Evolutionary conservation across 371 early-diverging fungal genomes (phyloP).

Genomic region (Dichotomocladium elegans): DNA sequence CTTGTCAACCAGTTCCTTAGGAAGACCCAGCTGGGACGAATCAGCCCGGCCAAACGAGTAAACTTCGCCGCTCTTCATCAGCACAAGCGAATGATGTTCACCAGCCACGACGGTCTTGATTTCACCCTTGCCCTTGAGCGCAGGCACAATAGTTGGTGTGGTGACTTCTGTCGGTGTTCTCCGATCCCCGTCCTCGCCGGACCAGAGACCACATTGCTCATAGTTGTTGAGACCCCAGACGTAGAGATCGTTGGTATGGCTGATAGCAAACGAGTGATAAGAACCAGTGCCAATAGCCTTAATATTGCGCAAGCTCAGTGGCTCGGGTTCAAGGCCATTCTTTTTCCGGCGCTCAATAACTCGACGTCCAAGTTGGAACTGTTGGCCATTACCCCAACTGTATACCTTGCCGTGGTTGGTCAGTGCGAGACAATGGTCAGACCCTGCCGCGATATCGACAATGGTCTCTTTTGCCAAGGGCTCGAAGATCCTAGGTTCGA

Average conservation of each 20-base stretch:
- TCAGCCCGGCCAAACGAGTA: slow-evolving; percentile 88
- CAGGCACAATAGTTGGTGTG: slow-evolving; percentile 48
- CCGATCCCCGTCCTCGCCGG: slow-evolving; percentile 26
- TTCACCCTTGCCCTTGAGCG: slow-evolving; percentile 38
- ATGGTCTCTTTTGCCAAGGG: slow-evolving; percentile 44
- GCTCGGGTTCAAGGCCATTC: slow-evolving; percentile 58
- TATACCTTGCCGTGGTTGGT: slow-evolving; percentile 73
- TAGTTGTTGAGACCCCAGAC: slow-evolving; percentile 96
- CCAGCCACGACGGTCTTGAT: slow-evolving; percentile 74
- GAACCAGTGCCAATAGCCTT: slow-evolving; percentile 75
- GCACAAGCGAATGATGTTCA: slow-evolving; percentile 83
- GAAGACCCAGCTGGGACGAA: slow-evolving; percentile 91
- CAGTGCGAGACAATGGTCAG: slow-evolving; percentile 89
- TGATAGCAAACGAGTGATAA: slow-evolving; percentile 84
- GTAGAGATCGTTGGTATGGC: slow-evolving; percentile 63
- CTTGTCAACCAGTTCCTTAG: slow-evolving; percentile 20
- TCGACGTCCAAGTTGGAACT: slow-evolving; percentile 88
- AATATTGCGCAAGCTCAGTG: slow-evolving; percentile 56
- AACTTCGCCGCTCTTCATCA: slow-evolving; percentile 71
- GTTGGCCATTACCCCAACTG: slow-evolving; percentile 95
- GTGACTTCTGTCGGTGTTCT: slow-evolving; percentile 34
- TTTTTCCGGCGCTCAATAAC: slow-evolving; percentile 64
- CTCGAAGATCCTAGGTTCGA: slow-evolving; percentile 53
- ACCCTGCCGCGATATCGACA: slow-evolving; percentile 82
- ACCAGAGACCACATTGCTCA: slow-evolving; percentile 81